Base-by-base conservation (phyloP, 176 grass and related monocot genomes). In the maize (Zea mays) region DNA sequence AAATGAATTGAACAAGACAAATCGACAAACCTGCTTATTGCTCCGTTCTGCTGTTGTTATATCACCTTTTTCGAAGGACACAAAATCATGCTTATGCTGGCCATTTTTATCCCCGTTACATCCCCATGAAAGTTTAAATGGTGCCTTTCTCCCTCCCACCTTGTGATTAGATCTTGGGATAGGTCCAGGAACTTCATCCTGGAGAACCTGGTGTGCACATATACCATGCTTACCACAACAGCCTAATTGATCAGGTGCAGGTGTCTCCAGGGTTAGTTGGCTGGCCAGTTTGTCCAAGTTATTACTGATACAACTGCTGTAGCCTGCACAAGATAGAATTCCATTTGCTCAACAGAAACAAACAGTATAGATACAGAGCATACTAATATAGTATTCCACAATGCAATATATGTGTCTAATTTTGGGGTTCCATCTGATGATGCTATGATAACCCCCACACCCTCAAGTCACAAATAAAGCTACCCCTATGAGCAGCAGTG, bases 61-160 rank as follows among this genome's bases (percentile, higher is more conserved):
- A 60, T 99, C 90, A 86, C 96, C 92, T 79, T 92, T 93, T 81
- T 96, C 96, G 79, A 99, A 99, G n/a, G 96, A 99, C 54, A 99
- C 96, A 87, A 99, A 87, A 48, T 96, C 96, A 89, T 99, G 96
- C 86, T 99, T 99, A 72, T 93, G 96, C 72, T 96, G 88, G 3
- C 96, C 96, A 57, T 84, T 99, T 84, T 99, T 90, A 10, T 99
- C 82, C 44, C 96, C 96, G 80, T 99, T 93, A 80, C 80, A 96
- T 93, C 96, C 96, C 96, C 96, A 99, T 74, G 92, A 94, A 88
- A 91, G 89, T 75, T 71, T 91, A 83, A 91, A 91, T 35, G 89
- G 85, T 75, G 89, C 89, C 72, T 99, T 99, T 84, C 96, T 92
- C 42, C 87, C 85, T 46, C 90, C 81, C 81, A 89, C 82, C 77